These are phyloP conservation scores for Pichia sp. DNA, from an alignment of 1,139 yeast genomes.

Conservation along the genomic window DNA sequence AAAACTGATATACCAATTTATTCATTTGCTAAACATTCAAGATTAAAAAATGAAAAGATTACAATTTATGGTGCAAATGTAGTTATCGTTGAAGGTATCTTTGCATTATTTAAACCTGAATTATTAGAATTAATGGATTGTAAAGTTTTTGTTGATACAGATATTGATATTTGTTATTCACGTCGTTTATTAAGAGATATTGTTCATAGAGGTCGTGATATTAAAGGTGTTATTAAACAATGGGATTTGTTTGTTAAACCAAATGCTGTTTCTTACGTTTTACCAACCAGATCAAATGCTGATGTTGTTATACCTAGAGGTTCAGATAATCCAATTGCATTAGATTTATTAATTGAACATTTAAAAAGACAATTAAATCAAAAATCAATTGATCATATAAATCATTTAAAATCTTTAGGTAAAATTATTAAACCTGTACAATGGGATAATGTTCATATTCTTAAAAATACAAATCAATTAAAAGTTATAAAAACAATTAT, in stretches of 20 bases:
- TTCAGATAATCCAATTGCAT: conserved; percentile 73
- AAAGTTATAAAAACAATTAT: conserved; percentile 67
- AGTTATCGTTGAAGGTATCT: conserved; percentile 85
- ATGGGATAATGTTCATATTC: conserved; percentile 27
- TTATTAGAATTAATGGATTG: conserved; percentile 73
- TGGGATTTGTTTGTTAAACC: conserved; percentile 94
- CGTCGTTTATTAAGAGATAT: conserved; percentile 84
- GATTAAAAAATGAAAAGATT: conserved; percentile 55
- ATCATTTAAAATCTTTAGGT: conserved; percentile 52
- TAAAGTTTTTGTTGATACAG: conserved; percentile 89
- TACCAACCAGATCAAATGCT: conserved; percentile 74
- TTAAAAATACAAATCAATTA: conserved; percentile 63
- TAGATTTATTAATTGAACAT: conserved; percentile 71
- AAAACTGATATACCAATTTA: conserved; percentile 78
- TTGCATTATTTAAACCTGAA: conserved; percentile 69
- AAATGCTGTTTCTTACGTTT: conserved; percentile 69
- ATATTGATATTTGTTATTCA: conserved; percentile 84
- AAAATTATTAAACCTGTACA: conserved; percentile 23
- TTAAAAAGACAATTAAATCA: conserved; percentile 62
- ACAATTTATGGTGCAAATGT: conserved; percentile 95
- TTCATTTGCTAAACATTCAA: conserved; percentile 67
- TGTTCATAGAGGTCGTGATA: conserved; percentile 75
- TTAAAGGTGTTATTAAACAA: conserved; percentile 74
- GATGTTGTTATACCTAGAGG: conserved; percentile 88
- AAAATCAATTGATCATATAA: conserved; percentile 63